phyloP scores from a whole-genome alignment of 768 basidiomycete species.

The Lactifluus pinguis region DNA sequence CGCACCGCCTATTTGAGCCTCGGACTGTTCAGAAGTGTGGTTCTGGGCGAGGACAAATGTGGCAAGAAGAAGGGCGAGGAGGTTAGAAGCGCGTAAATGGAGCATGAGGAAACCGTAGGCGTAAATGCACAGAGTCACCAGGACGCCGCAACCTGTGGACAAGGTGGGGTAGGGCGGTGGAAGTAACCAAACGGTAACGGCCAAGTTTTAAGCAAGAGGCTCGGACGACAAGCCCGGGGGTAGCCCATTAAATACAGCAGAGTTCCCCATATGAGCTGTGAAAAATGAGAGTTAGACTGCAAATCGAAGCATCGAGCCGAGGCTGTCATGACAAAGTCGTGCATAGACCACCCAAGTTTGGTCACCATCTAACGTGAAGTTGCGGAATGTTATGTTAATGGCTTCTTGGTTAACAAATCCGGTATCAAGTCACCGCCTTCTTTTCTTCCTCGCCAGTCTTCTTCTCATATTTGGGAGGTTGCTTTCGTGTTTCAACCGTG shows the following conservation, averaged over 20 bases:
- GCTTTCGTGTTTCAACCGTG: no score
- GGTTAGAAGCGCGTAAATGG: background rate
- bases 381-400: no score
- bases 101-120: background rate
- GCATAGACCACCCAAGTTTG: no score
- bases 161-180: background rate
- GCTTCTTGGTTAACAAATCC: no score
- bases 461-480: no score
- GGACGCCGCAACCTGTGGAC: background rate
- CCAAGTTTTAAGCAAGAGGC: background rate
- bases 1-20: constrained; percentile 14
- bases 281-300: no score
- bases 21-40: constrained; percentile 12
- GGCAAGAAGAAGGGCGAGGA: background rate
- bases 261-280: background rate
- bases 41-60: constrained; percentile 3
- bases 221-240: background rate
- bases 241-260: background rate
- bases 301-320: no score
- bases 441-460: no score
- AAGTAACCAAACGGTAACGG: background rate
- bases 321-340: no score
- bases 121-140: no score
- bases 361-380: no score
- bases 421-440: no score